phyloP scores from a whole-genome alignment of 2,329 filamentous ascomycete species.

The Ceratocystis destructans region DNA sequence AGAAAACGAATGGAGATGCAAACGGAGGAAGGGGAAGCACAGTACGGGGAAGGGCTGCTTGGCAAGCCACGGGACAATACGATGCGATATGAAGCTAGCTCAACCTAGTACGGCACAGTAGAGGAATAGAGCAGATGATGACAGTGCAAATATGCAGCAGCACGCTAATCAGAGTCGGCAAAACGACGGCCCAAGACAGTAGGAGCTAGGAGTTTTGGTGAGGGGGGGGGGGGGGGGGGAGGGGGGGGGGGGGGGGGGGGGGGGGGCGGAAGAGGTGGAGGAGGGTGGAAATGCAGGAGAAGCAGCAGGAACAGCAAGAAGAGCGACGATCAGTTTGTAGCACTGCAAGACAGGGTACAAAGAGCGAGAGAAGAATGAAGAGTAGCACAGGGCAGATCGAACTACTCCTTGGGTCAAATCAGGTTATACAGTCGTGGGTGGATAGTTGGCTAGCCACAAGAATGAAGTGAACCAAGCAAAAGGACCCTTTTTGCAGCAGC shows the following conservation, averaged over 20 bases:
- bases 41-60: slow-evolving; percentile 20
- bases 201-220: background rate
- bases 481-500: background rate
- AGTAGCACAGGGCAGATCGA: slow-evolving; percentile 5
- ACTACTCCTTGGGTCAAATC: background rate
- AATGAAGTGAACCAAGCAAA: background rate
- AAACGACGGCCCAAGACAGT: too few species aligned
- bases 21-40: background rate
- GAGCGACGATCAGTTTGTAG: background rate
- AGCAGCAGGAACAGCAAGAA: slow-evolving; percentile 1
- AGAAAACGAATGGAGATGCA: slow-evolving; percentile 1
- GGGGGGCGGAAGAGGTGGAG: background rate
- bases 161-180: background rate
- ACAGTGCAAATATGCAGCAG: background rate
- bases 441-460: background rate
- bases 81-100: background rate
- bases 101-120: background rate
- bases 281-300: slow-evolving; percentile 4
- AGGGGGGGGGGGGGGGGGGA: background rate
- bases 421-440: background rate
- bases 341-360: slow-evolving; percentile 1
- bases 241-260: slow-evolving; percentile 18
- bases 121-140: background rate
- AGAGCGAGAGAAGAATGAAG: slow-evolving; percentile 1
- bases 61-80: slow-evolving; percentile 15